Evolutionary conservation across 129 eudicot genomes (phyloP), one percentile per base, ranked within the genome.

Genomic region (Sambucus nigra): DNA sequence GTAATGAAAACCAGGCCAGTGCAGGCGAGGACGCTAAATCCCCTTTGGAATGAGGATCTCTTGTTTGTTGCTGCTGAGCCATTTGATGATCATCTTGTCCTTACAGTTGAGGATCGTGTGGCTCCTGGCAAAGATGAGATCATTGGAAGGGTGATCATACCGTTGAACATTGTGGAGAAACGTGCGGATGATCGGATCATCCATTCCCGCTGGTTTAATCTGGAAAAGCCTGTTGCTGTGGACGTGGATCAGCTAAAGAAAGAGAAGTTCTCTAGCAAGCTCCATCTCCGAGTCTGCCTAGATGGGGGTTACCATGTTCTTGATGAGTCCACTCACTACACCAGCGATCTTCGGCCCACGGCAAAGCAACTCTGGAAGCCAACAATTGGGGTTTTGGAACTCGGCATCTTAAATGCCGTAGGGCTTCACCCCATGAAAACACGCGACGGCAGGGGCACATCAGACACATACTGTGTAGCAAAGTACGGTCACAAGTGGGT

Each of bases 271-370:
- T 81, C 98, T 0, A 89, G 82, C 59, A 74, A 73, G 71, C 86
- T 91, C 63, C 98, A 91, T 65, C 82, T 85, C 6, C 63, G 95
- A 51, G 73, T 91, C 61, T 91, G 98, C 61, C 68, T 91, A 13
- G 98, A 91, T 69, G 98, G 98, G 11, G 98, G 98, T 38, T 91
- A 91, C 73, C 98, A 91, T 68, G 98, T 91, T 58, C 86, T 91
- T 16, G 98, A 91, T 2, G 98, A 91, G 53, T 86, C 95, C 20
- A 91, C 95, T 39, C 98, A 82, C 46, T 86, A 91, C 14, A 91
- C 88, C 32, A 86, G 88, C 17, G 98, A 91, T 70, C 95, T 91
- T 51, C 88, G 98, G 10, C 98, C 95, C 5, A 78, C 98, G 15
- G 95, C 98, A 8, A 85, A 91, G 56, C 95, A 91, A 76, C 84